Evolutionary conservation across 345 rosid genomes (phyloP).

Genomic region (Citrus mangshanensis): DNA sequence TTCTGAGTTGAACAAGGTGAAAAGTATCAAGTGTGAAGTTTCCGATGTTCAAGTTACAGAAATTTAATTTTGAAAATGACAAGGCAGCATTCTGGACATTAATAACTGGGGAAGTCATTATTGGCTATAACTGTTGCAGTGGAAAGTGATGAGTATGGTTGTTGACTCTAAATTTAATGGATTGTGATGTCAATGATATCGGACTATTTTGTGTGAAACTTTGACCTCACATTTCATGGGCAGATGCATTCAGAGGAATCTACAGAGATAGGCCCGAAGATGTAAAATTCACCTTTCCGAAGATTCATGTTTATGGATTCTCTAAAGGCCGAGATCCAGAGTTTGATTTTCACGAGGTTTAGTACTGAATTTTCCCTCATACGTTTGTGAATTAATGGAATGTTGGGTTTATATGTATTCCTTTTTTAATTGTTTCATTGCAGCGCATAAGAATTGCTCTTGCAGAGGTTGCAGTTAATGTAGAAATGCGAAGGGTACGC

Average conservation of each 20-base stretch:
- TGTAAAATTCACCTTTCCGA: conserved; percentile 45
- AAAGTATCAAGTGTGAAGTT: background rate
- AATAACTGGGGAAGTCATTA: background rate
- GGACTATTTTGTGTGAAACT: background rate
- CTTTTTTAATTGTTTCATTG: conserved; percentile 8
- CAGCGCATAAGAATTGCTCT: conserved; percentile 79
- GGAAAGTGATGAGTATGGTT: background rate
- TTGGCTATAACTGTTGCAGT: background rate
- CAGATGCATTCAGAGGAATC: conserved; percentile 82
- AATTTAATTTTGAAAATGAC: background rate
- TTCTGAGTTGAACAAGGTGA: background rate
- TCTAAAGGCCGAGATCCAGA: conserved; percentile 91
- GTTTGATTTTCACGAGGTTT: conserved; percentile 88
- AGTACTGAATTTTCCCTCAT: conserved; percentile 4
- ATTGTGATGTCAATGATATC: background rate
- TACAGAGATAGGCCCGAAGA: conserved; percentile 43
- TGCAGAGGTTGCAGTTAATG: conserved; percentile 68
- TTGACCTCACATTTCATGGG: background rate
- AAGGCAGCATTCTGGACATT: background rate
- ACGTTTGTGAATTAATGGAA: background rate
- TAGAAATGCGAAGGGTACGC: conserved; percentile 68
- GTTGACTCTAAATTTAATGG: background rate
- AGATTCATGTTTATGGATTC: conserved; percentile 85
- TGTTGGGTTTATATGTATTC: background rate
- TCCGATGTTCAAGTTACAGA: background rate